phyloP scores from a whole-genome alignment of 371 early-diverging fungal genomes.

The Zancudomyces culisetae region DNA sequence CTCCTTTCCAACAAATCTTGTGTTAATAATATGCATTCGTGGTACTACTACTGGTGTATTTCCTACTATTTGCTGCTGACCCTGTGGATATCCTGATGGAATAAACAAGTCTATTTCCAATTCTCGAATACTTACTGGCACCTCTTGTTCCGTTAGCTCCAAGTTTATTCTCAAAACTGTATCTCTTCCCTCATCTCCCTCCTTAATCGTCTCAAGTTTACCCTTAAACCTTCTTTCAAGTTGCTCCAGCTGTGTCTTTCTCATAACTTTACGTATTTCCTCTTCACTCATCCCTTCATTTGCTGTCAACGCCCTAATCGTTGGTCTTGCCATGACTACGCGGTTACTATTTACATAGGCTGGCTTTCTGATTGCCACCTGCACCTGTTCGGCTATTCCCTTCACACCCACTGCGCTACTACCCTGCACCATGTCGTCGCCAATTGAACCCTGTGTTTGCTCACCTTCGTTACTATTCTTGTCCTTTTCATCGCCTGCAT shows the following conservation, averaged over 20 bases:
- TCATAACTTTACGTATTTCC: background rate
- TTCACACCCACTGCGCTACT: too few relatives aligned
- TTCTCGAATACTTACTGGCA: background rate
- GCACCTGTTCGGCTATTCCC: background rate
- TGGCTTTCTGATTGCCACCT: background rate
- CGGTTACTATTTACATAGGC: background rate
- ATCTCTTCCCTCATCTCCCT: background rate
- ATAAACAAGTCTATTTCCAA: background rate
- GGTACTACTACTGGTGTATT: background rate
- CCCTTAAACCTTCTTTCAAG: background rate
- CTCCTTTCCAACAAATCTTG: slow-evolving; percentile 8
- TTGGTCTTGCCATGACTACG: background rate
- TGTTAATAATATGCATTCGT: background rate
- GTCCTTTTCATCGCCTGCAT: too few relatives aligned
- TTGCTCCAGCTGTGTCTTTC: background rate
- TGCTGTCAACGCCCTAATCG: background rate
- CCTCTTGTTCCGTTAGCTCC: background rate
- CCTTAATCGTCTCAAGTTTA: background rate
- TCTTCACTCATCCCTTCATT: background rate
- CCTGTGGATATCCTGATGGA: background rate
- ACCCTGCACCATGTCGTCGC: too few relatives aligned
- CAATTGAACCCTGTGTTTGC: too few relatives aligned
- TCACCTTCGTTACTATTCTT: too few relatives aligned
- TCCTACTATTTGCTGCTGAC: too few relatives aligned
- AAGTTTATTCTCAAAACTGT: background rate